These are phyloP conservation scores for Neonothopanus nambi DNA, from an alignment of 1,284 basidiomycete species.

Conservation along the genomic window DNA sequence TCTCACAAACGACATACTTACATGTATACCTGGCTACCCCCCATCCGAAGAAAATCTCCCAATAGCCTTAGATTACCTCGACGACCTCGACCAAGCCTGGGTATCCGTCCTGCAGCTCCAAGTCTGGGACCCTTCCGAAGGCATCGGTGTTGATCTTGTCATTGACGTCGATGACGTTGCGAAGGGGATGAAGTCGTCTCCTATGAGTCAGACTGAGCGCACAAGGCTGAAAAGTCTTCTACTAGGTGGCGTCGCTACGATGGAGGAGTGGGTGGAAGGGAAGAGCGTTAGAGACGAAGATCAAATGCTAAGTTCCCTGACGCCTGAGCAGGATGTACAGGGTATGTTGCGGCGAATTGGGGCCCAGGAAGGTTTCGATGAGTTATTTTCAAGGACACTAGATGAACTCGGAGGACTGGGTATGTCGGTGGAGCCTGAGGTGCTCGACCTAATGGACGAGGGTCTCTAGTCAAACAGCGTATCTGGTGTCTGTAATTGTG, in stretches of 20 bases:
- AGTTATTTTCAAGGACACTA: conserved; percentile 59
- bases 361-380: conserved; percentile 60
- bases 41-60: conserved; percentile 43
- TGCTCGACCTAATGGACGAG: not conserved
- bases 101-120: conserved; percentile 58
- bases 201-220: conserved; percentile 65
- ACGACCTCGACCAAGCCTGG: conserved; percentile 74
- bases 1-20: conserved; percentile 66
- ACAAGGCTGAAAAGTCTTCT: conserved; percentile 66
- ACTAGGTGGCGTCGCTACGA: conserved; percentile 50
- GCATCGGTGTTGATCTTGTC: conserved; percentile 49
- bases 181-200: conserved; percentile 36
- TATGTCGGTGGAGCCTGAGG: conserved; percentile 7
- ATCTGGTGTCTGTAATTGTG: too few relatives aligned
- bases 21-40: conserved; percentile 58
- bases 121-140: conserved; percentile 57
- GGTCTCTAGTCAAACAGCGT: not conserved
- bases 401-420: conserved; percentile 46
- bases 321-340: conserved; percentile 23
- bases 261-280: conserved; percentile 68
- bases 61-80: conserved; percentile 60
- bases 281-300: conserved; percentile 31
- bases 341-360: conserved; percentile 48
- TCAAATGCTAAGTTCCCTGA: conserved; percentile 19
- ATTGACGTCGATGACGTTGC: conserved; percentile 30